These are phyloP conservation scores for Mucor lusitanicus DNA, from an alignment of 371 early-diverging fungal genomes.

Conservation along the genomic window DNA sequence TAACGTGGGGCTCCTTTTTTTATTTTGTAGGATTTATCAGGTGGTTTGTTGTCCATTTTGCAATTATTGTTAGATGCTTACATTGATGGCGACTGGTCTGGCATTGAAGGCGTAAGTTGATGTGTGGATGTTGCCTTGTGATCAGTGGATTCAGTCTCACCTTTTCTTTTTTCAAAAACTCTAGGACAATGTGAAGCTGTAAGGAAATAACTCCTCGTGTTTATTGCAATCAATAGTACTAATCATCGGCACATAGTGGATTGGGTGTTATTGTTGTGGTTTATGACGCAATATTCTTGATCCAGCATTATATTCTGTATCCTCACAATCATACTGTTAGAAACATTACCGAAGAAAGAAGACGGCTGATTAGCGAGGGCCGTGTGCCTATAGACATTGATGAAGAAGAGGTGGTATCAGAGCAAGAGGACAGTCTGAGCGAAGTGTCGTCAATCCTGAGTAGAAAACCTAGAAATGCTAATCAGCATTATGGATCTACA, in stretches of 20 bases:
- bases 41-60: constrained; percentile 73
- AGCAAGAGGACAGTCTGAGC: neutral
- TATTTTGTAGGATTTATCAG: constrained; percentile 65
- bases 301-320: constrained; percentile 75
- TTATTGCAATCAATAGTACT: neutral
- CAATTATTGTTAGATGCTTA: constrained; percentile 79
- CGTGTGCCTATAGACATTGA: constrained; percentile 6
- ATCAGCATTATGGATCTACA: constrained; percentile 3
- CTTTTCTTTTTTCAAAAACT: too few species aligned
- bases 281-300: constrained; percentile 76
- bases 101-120: constrained; percentile 53
- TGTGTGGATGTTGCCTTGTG: neutral
- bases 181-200: constrained; percentile 44
- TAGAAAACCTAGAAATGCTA: constrained; percentile 9
- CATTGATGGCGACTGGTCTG: constrained; percentile 60
- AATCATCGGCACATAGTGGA: constrained; percentile 31
- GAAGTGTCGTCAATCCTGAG: neutral
- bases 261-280: constrained; percentile 70
- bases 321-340: constrained; percentile 13
- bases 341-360: constrained; percentile 11
- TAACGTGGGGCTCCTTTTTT: neutral
- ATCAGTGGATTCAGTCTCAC: neutral
- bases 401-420: neutral
- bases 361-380: constrained; percentile 15
- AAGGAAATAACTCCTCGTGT: constrained; percentile 5